Conservation (phyloP, 164 flowering plant genomes). For the Berberis vulgaris region DNA sequence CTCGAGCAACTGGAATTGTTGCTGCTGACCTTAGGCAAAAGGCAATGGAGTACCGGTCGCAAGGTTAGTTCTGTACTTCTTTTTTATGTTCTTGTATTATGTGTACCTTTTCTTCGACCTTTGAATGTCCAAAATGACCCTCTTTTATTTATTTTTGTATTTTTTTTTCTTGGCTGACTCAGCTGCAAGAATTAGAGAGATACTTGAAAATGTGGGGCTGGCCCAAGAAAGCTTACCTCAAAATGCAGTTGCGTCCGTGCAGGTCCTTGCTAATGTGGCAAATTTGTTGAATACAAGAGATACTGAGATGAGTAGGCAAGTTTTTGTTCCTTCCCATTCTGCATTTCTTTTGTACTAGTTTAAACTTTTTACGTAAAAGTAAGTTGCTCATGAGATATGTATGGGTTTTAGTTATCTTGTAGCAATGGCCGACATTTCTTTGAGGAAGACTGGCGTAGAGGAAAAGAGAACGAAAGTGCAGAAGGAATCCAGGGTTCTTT, state of each 20-base stretch:
- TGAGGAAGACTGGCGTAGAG: constrained; percentile 83
- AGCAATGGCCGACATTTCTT: constrained; percentile 82
- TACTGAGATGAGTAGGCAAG: constrained; percentile 91
- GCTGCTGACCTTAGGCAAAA: constrained; percentile 42
- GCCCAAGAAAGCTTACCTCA: constrained; percentile 80
- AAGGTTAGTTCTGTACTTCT: constrained; percentile 38
- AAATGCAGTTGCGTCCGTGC: constrained; percentile 61
- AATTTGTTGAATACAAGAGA: constrained; percentile 89
- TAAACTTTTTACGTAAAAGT: no score
- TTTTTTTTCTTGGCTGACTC: background rate
- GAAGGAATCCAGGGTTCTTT: constrained; percentile 79
- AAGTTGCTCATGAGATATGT: background rate
- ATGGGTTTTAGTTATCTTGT: constrained; percentile 61
- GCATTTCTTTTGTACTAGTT: background rate
- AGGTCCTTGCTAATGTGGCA: constrained; percentile 82
- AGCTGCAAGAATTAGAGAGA: constrained; percentile 92
- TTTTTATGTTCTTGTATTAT: background rate
- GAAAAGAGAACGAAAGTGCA: constrained; percentile 86
- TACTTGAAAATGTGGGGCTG: constrained; percentile 83
- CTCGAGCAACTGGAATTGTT: constrained; percentile 9
- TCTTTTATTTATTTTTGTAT: constrained; percentile 1
- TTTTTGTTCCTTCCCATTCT: background rate
- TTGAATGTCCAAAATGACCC: background rate
- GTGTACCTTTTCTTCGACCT: background rate
- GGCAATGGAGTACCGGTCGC: constrained; percentile 73